phyloP scores from a whole-genome alignment of 2,329 filamentous ascomycete genomes.

The Cryphonectria carpinicola region DNA sequence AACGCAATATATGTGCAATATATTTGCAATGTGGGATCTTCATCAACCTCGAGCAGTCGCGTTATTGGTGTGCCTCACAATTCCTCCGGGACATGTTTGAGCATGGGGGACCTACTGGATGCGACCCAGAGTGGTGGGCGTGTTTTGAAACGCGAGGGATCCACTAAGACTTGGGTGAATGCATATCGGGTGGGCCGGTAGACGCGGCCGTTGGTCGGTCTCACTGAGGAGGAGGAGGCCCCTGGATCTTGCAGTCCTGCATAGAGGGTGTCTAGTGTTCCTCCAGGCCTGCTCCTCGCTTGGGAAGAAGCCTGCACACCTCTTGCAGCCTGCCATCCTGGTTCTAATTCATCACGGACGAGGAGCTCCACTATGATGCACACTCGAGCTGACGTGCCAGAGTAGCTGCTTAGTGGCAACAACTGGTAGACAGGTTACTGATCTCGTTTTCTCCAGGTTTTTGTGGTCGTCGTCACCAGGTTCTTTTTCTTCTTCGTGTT shows the following conservation, averaged over 20 bases:
- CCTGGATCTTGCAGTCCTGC: slow-evolving; percentile 6
- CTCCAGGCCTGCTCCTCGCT: slow-evolving; percentile 1
- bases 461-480: not conserved
- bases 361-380: slow-evolving; percentile 11
- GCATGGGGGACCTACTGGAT: not conserved
- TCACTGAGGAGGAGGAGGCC: slow-evolving; percentile 1
- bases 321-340: not conserved
- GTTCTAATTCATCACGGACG: slow-evolving; percentile 4
- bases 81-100: slow-evolving; percentile 11
- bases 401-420: slow-evolving; percentile 4
- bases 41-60: not conserved
- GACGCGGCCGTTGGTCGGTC: not conserved
- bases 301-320: not conserved
- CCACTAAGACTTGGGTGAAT: slow-evolving; percentile 5
- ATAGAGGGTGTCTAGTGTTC: not conserved
- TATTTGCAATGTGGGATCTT: not conserved
- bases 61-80: slow-evolving; percentile 11
- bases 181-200: slow-evolving; percentile 3
- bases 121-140: not conserved
- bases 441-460: not conserved
- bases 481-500: not conserved
- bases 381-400: slow-evolving; percentile 8
- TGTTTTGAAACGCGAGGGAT: slow-evolving; percentile 16
- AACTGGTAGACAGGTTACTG: slow-evolving; percentile 1
- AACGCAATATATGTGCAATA: not conserved